A percentile compares a stretch with the other conserved stretches of the same genome.
Conservation (phyloP, 176 grass and related monocot species). For the Themeda triandra region DNA sequence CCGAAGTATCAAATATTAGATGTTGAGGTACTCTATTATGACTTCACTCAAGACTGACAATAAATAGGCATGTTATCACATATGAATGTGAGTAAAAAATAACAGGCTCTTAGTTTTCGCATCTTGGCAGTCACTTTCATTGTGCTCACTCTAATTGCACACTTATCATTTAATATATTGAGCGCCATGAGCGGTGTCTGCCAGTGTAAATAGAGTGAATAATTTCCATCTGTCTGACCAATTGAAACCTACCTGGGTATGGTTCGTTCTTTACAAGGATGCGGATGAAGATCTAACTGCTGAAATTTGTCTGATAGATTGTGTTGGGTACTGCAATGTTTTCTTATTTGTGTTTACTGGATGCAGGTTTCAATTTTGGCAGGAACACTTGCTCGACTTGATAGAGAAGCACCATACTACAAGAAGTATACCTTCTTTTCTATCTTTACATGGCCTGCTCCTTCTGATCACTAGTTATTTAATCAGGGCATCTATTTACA, state of each 20-base stretch:
- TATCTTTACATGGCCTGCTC: slow-evolving; percentile 4
- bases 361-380: slow-evolving; percentile 99
- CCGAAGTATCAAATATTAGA: neutral
- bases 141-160: neutral
- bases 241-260: neutral
- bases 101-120: neutral
- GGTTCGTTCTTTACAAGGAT: neutral
- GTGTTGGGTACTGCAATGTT: neutral
- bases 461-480: slow-evolving; percentile 14
- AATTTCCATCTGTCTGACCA: neutral
- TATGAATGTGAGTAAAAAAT: neutral
- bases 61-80: neutral
- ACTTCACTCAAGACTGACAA: neutral
- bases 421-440: slow-evolving; percentile 71
- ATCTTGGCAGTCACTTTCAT: neutral
- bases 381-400: slow-evolving; percentile 95
- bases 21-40: neutral
- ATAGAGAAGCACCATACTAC: slow-evolving; percentile 98
- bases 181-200: neutral
- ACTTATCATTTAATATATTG: neutral
- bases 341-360: slow-evolving; percentile 24
- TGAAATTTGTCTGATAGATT: neutral
- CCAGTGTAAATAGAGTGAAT: neutral
- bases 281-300: neutral
- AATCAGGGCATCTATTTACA: neutral